These are phyloP conservation scores for Dothistroma septosporum DNA, from an alignment of 2,329 filamentous ascomycete species.

Conservation along the genomic window DNA sequence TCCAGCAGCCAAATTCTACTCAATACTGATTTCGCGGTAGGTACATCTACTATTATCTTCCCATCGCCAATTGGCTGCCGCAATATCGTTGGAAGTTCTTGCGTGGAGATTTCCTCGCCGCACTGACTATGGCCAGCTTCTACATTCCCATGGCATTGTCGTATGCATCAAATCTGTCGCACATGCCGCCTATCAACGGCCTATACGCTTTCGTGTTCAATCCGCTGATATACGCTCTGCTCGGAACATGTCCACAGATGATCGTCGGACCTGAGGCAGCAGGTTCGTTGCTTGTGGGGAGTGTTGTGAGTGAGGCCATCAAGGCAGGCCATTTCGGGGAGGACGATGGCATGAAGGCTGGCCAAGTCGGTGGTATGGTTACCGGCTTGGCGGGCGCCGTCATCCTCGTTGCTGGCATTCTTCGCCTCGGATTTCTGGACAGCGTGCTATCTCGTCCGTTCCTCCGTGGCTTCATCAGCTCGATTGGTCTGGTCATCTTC, in stretches of 20 bases:
- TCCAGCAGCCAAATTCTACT: conserved; percentile 68
- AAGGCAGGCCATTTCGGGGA: conserved; percentile 62
- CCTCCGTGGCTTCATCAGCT: conserved; percentile 90
- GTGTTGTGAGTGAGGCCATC: conserved; percentile 74
- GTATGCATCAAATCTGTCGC: conserved; percentile 84
- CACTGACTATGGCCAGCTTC: conserved; percentile 95
- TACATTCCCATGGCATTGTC: conserved; percentile 97
- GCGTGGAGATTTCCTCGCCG: conserved; percentile 79
- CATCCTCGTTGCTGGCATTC: conserved; percentile 81
- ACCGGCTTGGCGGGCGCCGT: conserved; percentile 83
- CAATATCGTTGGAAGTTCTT: conserved; percentile 82
- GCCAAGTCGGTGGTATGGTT: conserved; percentile 79
- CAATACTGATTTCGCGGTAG: conserved; percentile 68
- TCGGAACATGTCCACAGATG: conserved; percentile 90
- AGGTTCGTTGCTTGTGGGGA: conserved; percentile 83
- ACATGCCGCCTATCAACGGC: conserved; percentile 88
- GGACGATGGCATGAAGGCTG: conserved; percentile 67
- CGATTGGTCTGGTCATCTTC: conserved; percentile 92
- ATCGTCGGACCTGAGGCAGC: conserved; percentile 92
- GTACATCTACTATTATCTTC: conserved; percentile 91
- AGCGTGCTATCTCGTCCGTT: conserved; percentile 92
- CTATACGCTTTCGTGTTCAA: conserved; percentile 93
- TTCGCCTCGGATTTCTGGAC: conserved; percentile 85
- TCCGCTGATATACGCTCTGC: conserved; percentile 81
- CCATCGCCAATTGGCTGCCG: conserved; percentile 81